Evolutionary conservation across 805 yeast genomes (phyloP), one percentile per base, ranked within the genome.

Genomic region (Grigorovia jiainica): DNA sequence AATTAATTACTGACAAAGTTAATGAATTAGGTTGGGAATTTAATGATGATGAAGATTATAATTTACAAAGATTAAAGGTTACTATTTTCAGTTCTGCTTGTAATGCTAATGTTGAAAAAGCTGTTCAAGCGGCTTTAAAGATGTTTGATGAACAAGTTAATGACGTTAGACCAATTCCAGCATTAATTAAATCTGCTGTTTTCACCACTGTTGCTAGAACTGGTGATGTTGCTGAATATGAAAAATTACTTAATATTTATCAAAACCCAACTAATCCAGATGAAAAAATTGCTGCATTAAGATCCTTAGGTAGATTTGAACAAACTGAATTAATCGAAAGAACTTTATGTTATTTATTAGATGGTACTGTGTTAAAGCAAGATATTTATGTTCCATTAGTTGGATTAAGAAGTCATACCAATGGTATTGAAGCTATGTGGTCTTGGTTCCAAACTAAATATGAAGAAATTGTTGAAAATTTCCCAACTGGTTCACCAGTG

Each of bases 401-500:
- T 45, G 87, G 90, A 32, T 66, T 86, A 67, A 69, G 81, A 53
- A 56, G 72, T 15, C 78, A 78, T 54, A 71, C 65, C 44, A 68
- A 65, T 32, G 95, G 95, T 66, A 68, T 80, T 45, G 75, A 75
- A 50, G 72, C 76, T 9, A 64, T 80, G 48, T 89, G 87, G 85
- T 43, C 55, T n/a, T 90, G 95, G 95, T 55, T 77, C 53, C 71
- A 72, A 52, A 53, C 45, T 10, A 79, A 87, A 62, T 89, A 92
- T 87, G 84, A 76, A 43, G 71, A 66, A 38, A 58, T 90, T 47
- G 63, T 66, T 52, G 70, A 76, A 59, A 67, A 71, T 52, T 72
- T 86, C 57, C 95, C 96, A 38, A 85, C 94, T 11, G 81, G 85
- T 11, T 72, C 82, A 47, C 71, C 87, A 25, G 76, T 87, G 82